Percentiles rank a stretch among this genome's conserved stretches.
Conservation (phyloP, 257 asterid species). For the Fraxinus excelsior region DNA sequence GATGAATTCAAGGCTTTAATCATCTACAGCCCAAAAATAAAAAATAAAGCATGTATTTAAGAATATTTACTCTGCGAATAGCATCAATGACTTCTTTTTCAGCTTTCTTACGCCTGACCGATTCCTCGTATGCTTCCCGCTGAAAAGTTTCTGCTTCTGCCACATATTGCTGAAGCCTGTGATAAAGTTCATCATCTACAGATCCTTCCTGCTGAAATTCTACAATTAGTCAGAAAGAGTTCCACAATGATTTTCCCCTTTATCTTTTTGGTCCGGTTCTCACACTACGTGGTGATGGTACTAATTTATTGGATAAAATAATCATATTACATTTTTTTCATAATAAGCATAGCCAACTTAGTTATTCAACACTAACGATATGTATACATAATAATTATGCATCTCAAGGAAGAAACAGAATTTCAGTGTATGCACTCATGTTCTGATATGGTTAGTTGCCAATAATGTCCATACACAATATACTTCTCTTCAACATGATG, state of each 20-base stretch:
- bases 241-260: background rate
- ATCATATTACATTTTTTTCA: slow-evolving; percentile 2
- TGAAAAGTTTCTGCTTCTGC: slow-evolving; percentile 69
- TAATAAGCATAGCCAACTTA: background rate
- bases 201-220: slow-evolving; percentile 53
- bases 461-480: background rate
- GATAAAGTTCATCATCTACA: slow-evolving; percentile 51
- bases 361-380: background rate
- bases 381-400: background rate
- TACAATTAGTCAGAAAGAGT: slow-evolving; percentile 26
- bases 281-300: slow-evolving; percentile 2
- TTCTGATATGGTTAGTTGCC: background rate
- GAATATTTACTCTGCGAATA: slow-evolving; percentile 54
- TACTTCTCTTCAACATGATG: slow-evolving; percentile 14
- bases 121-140: slow-evolving; percentile 77
- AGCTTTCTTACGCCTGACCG: slow-evolving; percentile 66
- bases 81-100: slow-evolving; percentile 67
- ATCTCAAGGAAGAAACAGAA: background rate
- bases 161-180: slow-evolving; percentile 61
- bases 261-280: background rate
- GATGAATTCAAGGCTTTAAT: background rate
- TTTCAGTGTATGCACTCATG: background rate
- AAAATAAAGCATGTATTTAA: background rate
- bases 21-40: background rate
- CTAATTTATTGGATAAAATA: background rate